phyloP scores from a whole-genome alignment of 345 rosid genomes.

The Eucalyptus coolabah region DNA sequence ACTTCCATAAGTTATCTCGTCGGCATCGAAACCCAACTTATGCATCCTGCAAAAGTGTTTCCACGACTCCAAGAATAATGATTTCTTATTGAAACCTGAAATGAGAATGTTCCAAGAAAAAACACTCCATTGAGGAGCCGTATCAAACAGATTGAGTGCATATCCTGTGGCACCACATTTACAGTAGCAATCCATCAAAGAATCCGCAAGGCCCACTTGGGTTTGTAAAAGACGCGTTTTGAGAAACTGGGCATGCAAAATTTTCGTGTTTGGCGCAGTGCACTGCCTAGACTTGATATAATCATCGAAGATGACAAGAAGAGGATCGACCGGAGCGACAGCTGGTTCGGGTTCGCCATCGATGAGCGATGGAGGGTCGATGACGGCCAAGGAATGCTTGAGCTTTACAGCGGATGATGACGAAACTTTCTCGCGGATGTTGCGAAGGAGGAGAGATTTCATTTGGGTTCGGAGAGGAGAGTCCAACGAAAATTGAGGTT shows the following conservation, averaged over 20 bases:
- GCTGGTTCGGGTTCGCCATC: neutral
- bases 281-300: conserved; percentile 7
- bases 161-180: conserved; percentile 21
- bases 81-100: conserved; percentile 30
- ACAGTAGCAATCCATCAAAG: conserved; percentile 36
- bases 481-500: neutral
- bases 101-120: conserved; percentile 59
- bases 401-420: neutral
- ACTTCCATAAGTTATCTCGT: conserved; percentile 54
- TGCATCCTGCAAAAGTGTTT: conserved; percentile 39
- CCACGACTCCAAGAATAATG: conserved; percentile 25
- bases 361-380: neutral
- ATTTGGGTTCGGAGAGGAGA: conserved; percentile 1
- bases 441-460: conserved; percentile 15
- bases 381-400: conserved; percentile 12
- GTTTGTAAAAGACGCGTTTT: conserved; percentile 13
- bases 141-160: conserved; percentile 59
- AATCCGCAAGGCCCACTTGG: conserved; percentile 21
- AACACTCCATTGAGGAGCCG: conserved; percentile 36
- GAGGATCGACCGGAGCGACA: neutral
- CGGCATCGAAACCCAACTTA: conserved; percentile 23
- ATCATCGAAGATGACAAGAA: conserved; percentile 24
- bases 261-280: conserved; percentile 5
- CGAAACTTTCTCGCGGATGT: conserved; percentile 4
- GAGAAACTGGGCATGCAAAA: conserved; percentile 32